Evolutionary conservation across 495 filamentous ascomycete species (phyloP).

Genomic region (Neurospora terricola): DNA sequence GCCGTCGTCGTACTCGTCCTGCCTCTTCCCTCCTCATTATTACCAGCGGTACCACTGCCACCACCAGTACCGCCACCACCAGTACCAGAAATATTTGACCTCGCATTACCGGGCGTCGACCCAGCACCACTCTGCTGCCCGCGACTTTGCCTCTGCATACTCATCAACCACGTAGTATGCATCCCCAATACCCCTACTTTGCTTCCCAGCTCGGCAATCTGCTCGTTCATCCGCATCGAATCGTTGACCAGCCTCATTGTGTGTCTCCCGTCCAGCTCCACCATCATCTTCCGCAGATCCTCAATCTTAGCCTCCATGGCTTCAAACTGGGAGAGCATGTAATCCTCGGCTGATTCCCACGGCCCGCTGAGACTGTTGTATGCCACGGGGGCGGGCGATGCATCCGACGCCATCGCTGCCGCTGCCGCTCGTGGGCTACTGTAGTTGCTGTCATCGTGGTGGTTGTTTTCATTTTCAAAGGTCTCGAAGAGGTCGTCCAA

Average conservation of each 20-base stretch:
- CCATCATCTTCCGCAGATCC: slow-evolving; percentile 31
- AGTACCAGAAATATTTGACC: background rate
- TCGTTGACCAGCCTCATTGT: slow-evolving; percentile 41
- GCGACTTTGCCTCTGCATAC: slow-evolving; percentile 18
- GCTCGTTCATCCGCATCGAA: slow-evolving; percentile 38
- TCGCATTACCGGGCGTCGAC: background rate
- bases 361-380: background rate
- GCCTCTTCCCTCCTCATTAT: background rate
- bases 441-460: slow-evolving; percentile 5
- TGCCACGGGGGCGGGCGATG: slow-evolving; percentile 3
- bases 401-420: background rate
- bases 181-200: slow-evolving; percentile 41
- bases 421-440: slow-evolving; percentile 1
- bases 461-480: slow-evolving; percentile 1
- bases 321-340: slow-evolving; percentile 38
- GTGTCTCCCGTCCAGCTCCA: slow-evolving; percentile 38
- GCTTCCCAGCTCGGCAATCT: slow-evolving; percentile 42
- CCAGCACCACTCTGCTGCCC: slow-evolving; percentile 8
- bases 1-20: background rate
- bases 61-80: background rate
- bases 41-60: background rate
- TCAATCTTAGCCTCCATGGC: slow-evolving; percentile 37
- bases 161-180: slow-evolving; percentile 48
- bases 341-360: slow-evolving; percentile 14
- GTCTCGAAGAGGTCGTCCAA: background rate